These are phyloP conservation scores for Lasiodiplodia hormozganensis DNA, from an alignment of 2,329 filamentous ascomycete species.

Conservation along the genomic window DNA sequence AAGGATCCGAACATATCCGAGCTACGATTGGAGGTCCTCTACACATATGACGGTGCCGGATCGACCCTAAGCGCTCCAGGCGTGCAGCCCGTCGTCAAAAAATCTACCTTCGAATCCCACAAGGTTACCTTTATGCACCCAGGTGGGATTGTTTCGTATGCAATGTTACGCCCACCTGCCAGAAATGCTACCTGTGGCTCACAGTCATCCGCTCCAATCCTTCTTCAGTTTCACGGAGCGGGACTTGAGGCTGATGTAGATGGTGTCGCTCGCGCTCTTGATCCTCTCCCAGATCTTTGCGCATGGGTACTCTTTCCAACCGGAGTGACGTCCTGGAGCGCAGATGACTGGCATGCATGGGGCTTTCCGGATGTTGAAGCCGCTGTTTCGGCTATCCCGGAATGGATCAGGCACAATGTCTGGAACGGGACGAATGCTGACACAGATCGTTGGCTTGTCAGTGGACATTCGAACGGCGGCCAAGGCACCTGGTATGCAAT, in stretches of 20 bases:
- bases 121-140: conserved; percentile 63
- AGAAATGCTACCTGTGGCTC: conserved; percentile 43
- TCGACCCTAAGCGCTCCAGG: conserved; percentile 32
- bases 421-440: conserved; percentile 59
- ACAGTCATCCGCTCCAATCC: conserved; percentile 51
- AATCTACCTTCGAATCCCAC: conserved; percentile 52
- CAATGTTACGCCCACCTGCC: conserved; percentile 62
- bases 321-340: conserved; percentile 65
- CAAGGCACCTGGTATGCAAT: conserved; percentile 65
- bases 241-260: conserved; percentile 61
- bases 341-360: conserved; percentile 68
- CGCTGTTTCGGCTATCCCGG: conserved; percentile 56
- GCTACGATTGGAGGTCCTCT: conserved; percentile 38
- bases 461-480: conserved; percentile 67
- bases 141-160: conserved; percentile 62
- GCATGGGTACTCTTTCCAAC: conserved; percentile 64
- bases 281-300: conserved; percentile 59
- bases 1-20: conserved; percentile 35
- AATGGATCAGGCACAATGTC: conserved; percentile 56
- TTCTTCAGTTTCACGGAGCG: conserved; percentile 63
- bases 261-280: conserved; percentile 55
- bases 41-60: conserved; percentile 32
- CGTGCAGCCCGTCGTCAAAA: conserved; percentile 6
- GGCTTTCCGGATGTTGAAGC: conserved; percentile 63
- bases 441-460: conserved; percentile 58